Percentiles rank a stretch among this genome's conserved stretches.
These are phyloP conservation scores for Geranium incanum DNA, from an alignment of 441 rosid genomes.

Conservation along the genomic window DNA sequence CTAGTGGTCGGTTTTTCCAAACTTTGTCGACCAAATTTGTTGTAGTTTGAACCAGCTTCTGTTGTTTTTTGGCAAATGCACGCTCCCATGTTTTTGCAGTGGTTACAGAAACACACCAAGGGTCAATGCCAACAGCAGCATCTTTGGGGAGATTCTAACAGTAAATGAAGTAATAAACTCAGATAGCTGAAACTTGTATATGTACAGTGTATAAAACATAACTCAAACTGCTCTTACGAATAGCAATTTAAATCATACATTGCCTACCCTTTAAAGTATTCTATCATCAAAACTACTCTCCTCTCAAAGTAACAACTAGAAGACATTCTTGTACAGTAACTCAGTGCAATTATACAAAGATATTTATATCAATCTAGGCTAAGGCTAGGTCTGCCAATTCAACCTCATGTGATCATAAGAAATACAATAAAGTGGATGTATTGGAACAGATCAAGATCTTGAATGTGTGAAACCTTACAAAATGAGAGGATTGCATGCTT, in stretches of 20 bases:
- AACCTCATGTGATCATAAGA: not conserved
- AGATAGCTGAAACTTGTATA: not conserved
- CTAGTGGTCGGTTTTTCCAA: conserved; percentile 69
- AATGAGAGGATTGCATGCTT: not conserved
- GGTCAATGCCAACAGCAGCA: conserved; percentile 72
- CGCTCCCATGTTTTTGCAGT: conserved; percentile 70
- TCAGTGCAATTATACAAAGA: not conserved
- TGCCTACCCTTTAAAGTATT: not conserved
- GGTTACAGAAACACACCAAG: conserved; percentile 81
- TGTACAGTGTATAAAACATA: not conserved
- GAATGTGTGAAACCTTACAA: not conserved
- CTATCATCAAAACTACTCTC: not conserved
- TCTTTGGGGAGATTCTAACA: conserved; percentile 60
- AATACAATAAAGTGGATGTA: not conserved
- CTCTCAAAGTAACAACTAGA: not conserved
- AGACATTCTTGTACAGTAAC: not conserved
- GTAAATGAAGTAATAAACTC: conserved; percentile 6
- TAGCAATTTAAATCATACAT: not conserved
- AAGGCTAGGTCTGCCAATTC: not conserved
- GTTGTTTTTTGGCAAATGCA: conserved; percentile 54
- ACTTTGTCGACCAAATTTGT: conserved; percentile 78
- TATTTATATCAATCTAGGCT: not conserved
- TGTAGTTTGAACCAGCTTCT: conserved; percentile 62
- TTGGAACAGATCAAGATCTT: not conserved
- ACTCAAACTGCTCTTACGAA: not conserved